phyloP scores from a whole-genome alignment of 768 basidiomycete species.

The Asterophora parasitica region DNA sequence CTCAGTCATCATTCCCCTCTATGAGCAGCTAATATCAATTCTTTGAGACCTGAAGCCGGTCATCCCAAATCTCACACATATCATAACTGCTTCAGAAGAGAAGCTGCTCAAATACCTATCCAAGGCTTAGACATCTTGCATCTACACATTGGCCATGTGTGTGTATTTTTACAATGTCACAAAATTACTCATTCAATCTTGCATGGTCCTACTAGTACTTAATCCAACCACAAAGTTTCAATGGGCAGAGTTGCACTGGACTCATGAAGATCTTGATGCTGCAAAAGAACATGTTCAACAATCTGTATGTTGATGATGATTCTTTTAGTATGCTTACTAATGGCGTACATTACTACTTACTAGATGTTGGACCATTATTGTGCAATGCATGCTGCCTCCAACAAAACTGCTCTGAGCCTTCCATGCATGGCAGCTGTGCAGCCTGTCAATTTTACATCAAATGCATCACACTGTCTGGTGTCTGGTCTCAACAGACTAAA shows the following conservation, averaged over 20 bases:
- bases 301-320: not conserved
- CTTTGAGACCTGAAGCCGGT: conserved; percentile 3
- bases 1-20: conserved; percentile 23
- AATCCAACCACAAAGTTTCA: conserved; percentile 15
- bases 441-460: not conserved
- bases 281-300: conserved; percentile 1
- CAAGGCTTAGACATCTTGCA: conserved; percentile 1
- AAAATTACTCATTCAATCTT: not conserved
- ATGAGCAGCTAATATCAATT: conserved; percentile 21
- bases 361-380: conserved; percentile 9
- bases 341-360: not conserved
- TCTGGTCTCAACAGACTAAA: not conserved
- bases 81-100: not conserved
- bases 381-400: not conserved
- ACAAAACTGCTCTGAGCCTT: not conserved
- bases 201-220: too few relatives aligned
- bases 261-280: not conserved
- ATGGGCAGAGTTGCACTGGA: conserved; percentile 7
- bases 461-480: not conserved
- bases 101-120: not conserved
- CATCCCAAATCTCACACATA: not conserved
- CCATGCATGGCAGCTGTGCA: not conserved
- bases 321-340: not conserved
- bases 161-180: not conserved
- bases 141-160: conserved; percentile 19